A percentile compares a stretch with the other conserved stretches of the same genome.
phyloP scores from a whole-genome alignment of 1,284 basidiomycete genomes.

The Ustilago nuda region DNA sequence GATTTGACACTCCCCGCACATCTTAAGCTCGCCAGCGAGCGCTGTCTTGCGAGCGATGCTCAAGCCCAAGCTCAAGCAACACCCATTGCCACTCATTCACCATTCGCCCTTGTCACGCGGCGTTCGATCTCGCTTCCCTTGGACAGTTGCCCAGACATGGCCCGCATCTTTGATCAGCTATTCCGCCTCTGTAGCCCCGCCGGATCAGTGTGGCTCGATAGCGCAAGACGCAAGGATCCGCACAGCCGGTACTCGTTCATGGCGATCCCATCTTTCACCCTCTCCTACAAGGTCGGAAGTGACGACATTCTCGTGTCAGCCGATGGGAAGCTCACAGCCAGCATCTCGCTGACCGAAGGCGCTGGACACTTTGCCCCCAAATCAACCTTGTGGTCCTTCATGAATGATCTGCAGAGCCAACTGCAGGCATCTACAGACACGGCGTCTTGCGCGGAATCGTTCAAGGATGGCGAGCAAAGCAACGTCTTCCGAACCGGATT shows the following conservation, averaged over 20 bases:
- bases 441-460: neutral
- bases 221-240: constrained; percentile 60
- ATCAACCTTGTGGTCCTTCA: constrained; percentile 57
- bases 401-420: constrained; percentile 54
- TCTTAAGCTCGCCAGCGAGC: constrained; percentile 31
- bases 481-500: constrained; percentile 72
- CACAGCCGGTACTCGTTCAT: constrained; percentile 63
- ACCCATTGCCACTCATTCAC: no score
- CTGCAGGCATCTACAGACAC: constrained; percentile 27
- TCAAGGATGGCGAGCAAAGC: constrained; percentile 21
- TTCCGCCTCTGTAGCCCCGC: constrained; percentile 60
- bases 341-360: constrained; percentile 1
- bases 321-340: constrained; percentile 3
- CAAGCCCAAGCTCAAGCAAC: neutral
- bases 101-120: constrained; percentile 14
- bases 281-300: constrained; percentile 54
- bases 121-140: constrained; percentile 42
- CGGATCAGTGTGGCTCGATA: constrained; percentile 73
- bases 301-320: constrained; percentile 18
- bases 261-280: constrained; percentile 54
- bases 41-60: constrained; percentile 24
- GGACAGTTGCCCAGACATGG: constrained; percentile 23
- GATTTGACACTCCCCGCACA: constrained; percentile 22
- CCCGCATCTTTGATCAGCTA: constrained; percentile 70
- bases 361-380: neutral